Evolutionary conservation across 2,329 filamentous ascomycete genomes (phyloP), one percentile per base, ranked within the genome.

Genomic region (Fusarium foetens): DNA sequence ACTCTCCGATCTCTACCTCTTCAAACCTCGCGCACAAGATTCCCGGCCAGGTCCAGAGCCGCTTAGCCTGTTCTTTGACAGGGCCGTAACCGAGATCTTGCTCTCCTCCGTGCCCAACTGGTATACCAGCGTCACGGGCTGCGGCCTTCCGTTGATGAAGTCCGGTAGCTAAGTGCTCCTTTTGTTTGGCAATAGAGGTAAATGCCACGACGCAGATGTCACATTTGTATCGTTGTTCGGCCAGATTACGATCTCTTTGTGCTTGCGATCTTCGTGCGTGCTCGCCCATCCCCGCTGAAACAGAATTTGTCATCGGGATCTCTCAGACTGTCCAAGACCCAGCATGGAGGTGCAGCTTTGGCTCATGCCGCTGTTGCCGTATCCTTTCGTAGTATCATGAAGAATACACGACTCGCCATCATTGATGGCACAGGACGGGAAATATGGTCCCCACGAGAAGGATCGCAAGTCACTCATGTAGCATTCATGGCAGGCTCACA

Each of bases 41-140:
- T 27, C 27, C 7, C 27, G 8, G 7, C 27, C 27, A 38, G 36
- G 19, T 38, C 19, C 19, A 38, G 19, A 11, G 10, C 8, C 25
- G 23, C 8, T 14, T 45, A 23, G 6, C 25, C 12, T 45, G 25
- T 14, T 45, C 25, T 27, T 45, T 21, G 42, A 21, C 41, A 43
- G 23, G 23, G 16, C 11, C 42, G 23, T 45, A 19, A 27, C 25
- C 41, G 12, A 19, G 16, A 8, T 10, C 16, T 43, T 3, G 6
- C 14, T 3, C 10, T 17, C 1, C 6, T 25, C 1, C 16, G 16
- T 8, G 3, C 6, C 10, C 41, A 43, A 23, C 9, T 42, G n/a
- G 9, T 43, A 12, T 17, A 42, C 39, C 0, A 5, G 14, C 9
- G 8, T 42, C 9, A 2, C 11, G n/a, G 9, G n/a, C 39, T 17